Evolutionary conservation across 148 eudicot species (phyloP).

Genomic region (Nepenthes mirabilis): DNA sequence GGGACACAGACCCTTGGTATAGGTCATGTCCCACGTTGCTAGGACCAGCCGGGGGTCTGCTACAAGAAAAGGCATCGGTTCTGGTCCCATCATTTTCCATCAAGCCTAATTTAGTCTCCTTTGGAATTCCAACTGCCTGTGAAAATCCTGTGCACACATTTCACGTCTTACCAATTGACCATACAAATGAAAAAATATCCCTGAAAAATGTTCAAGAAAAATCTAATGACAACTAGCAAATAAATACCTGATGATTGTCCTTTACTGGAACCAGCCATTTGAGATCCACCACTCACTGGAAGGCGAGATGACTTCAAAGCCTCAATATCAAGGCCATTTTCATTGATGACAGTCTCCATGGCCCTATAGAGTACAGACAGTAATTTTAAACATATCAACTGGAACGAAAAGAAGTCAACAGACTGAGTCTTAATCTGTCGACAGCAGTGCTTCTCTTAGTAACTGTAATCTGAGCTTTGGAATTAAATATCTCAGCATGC

Average conservation of each 20-base stretch:
- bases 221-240: background rate
- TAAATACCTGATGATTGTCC: slow-evolving; percentile 55
- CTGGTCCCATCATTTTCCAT: slow-evolving; percentile 36
- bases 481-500: too few species aligned
- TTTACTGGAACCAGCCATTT: slow-evolving; percentile 51
- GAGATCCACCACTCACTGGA: slow-evolving; percentile 48
- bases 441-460: too few species aligned
- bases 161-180: slow-evolving; percentile 1
- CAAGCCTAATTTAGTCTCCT: slow-evolving; percentile 37
- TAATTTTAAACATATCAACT: background rate
- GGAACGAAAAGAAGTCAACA: too few species aligned
- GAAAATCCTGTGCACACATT: slow-evolving; percentile 44
- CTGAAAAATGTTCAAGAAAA: background rate
- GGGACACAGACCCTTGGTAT: slow-evolving; percentile 51
- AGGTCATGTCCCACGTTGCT: slow-evolving; percentile 43
- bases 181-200: background rate
- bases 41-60: slow-evolving; percentile 42
- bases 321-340: slow-evolving; percentile 81
- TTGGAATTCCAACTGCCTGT: slow-evolving; percentile 30
- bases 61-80: slow-evolving; percentile 31
- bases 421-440: too few species aligned
- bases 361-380: slow-evolving; percentile 38
- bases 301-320: slow-evolving; percentile 59
- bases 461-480: too few species aligned
- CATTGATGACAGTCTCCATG: slow-evolving; percentile 93